These are phyloP conservation scores for Backusella morwellensis DNA, from an alignment of 192 early-diverging fungal genomes.

Conservation along the genomic window DNA sequence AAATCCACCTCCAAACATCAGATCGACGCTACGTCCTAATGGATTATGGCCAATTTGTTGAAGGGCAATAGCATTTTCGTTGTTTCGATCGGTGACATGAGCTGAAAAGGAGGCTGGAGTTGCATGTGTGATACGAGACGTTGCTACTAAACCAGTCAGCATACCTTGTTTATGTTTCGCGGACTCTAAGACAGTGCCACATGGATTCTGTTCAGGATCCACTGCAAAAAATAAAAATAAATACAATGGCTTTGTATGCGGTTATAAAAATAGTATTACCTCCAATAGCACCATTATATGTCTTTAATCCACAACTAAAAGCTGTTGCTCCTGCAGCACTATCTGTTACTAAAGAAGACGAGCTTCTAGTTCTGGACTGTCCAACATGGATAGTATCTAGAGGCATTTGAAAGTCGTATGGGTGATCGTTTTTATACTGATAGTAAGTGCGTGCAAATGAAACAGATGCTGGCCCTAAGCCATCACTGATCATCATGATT, in stretches of 20 bases:
- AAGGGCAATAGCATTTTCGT: conserved; percentile 84
- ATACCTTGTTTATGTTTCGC: conserved; percentile 76
- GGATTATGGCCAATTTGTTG: conserved; percentile 91
- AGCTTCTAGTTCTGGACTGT: conserved; percentile 82
- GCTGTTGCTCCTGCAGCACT: conserved; percentile 98
- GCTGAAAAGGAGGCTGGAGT: conserved; percentile 80
- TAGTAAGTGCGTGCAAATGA: conserved; percentile 84
- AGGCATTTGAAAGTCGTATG: conserved; percentile 53
- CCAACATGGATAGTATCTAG: conserved; percentile 81
- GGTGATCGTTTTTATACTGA: conserved; percentile 61
- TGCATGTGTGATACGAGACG: conserved; percentile 94
- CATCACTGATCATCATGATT: conserved; percentile 93
- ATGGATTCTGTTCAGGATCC: conserved; percentile 65
- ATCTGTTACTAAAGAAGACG: conserved; percentile 85
- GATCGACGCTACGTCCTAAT: conserved; percentile 78
- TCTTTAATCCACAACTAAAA: conserved; percentile 86
- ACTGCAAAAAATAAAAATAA: conserved; percentile 32
- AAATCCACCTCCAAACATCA: conserved; percentile 89
- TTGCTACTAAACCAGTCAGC: conserved; percentile 89
- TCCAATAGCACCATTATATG: conserved; percentile 92
- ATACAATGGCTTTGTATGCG: background rate
- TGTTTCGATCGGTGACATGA: conserved; percentile 76
- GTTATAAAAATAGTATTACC: conserved; percentile 42
- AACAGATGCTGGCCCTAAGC: conserved; percentile 94
- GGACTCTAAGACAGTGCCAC: conserved; percentile 93